Evolutionary conservation across 164 flowering plant genomes (phyloP).

Genomic region (Stephania cephalantha): DNA sequence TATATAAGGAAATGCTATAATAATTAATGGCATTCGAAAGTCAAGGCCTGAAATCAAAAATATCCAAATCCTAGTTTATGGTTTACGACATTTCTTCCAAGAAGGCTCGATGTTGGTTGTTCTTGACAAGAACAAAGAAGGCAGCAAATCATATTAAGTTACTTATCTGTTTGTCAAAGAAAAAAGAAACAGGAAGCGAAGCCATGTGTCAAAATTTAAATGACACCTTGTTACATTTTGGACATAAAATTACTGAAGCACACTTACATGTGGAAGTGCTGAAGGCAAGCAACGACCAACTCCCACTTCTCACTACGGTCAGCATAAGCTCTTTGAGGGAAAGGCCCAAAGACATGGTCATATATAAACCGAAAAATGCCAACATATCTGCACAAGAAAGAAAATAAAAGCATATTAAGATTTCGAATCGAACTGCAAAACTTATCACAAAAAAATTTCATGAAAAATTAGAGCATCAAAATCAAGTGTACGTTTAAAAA

Average conservation of each 20-base stretch:
- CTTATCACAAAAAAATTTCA: neutral
- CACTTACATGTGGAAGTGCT: slow-evolving; percentile 87
- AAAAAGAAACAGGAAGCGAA: neutral
- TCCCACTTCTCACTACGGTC: slow-evolving; percentile 97
- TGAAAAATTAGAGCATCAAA: no score
- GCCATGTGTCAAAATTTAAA: neutral
- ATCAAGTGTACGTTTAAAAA: slow-evolving; percentile 2
- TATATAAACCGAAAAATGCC: slow-evolving; percentile 89
- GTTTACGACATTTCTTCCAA: no score
- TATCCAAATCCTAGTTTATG: no score
- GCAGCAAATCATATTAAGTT: no score
- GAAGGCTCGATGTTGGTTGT: no score
- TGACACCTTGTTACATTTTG: neutral
- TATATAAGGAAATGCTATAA: no score
- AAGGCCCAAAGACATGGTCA: slow-evolving; percentile 95
- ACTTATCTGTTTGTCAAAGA: no score
- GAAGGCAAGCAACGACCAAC: slow-evolving; percentile 83
- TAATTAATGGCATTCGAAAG: no score
- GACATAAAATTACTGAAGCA: neutral
- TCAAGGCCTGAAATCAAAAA: no score
- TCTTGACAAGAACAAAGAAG: no score
- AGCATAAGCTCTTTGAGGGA: slow-evolving; percentile 94
- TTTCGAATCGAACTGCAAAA: slow-evolving; percentile 1
- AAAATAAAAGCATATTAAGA: neutral
- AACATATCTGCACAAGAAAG: slow-evolving; percentile 51